Conservation (phyloP, 2,329 filamentous ascomycete genomes). For the Botrytis fabae region DNA sequence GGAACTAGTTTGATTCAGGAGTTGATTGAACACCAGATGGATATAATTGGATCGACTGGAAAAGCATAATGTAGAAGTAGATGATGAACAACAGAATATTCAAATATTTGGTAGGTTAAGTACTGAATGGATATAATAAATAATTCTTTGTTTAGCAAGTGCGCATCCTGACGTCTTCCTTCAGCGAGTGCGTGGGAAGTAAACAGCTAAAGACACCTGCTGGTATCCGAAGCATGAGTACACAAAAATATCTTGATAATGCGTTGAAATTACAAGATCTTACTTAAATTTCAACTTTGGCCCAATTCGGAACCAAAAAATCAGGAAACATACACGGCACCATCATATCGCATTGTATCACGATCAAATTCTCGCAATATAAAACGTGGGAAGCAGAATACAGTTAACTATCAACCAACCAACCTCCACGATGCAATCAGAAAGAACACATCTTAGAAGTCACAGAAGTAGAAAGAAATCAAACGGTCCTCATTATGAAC, state of each 20-base stretch:
- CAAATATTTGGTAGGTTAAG: background rate
- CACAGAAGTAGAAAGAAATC: background rate
- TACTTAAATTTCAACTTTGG: background rate
- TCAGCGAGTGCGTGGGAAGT: background rate
- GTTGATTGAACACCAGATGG: conserved; percentile 35
- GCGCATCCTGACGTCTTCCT: background rate
- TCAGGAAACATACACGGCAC: background rate
- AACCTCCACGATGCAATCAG: background rate
- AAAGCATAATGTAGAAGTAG: conserved; percentile 29
- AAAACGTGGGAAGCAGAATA: background rate
- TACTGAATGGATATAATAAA: background rate
- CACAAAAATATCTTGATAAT: background rate
- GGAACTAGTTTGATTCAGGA: conserved; percentile 35
- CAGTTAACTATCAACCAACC: background rate
- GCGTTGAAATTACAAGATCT: background rate
- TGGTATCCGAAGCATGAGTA: background rate
- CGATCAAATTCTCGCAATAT: background rate
- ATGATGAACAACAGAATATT: background rate
- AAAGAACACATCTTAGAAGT: background rate
- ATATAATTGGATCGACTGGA: conserved; percentile 35
- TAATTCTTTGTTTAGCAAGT: background rate
- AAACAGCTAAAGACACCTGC: background rate
- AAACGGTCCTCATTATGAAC: background rate
- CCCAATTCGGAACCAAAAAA: background rate
- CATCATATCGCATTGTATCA: background rate